Evolutionary conservation across 2,329 filamentous ascomycete species (phyloP), one percentile per base, ranked within the genome.

Genomic region (Reticulascus tulasneorum): DNA sequence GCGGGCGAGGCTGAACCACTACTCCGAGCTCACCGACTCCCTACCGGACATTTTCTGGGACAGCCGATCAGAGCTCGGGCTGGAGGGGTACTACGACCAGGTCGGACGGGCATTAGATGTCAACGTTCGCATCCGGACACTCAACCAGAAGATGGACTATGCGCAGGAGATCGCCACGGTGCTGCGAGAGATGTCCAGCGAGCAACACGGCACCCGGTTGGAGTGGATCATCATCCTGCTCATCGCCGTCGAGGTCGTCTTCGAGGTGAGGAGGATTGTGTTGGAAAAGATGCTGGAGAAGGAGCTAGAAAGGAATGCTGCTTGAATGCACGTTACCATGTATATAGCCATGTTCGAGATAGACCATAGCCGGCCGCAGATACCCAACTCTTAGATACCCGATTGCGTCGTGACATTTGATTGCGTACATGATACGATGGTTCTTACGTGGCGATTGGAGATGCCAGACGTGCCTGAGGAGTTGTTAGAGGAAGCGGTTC

Each of bases 71-170:
- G 90, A 96, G 59, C 77, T 96, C 3, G 86, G 89, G 1, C 73
- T 98, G 3, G 93, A 96, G 59, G 85, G 84, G 20, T 97, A 96
- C 64, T 98, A 97, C 60, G 90, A 95, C 49, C 86, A 93, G 59
- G 88, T 96, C 25, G 90, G 91, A 25, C 79, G 83, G 36, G 88
- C 89, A 1, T 73, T 98, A 23, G 93, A 97, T 60, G 90, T 97
- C 17, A 86, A 86, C 22, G 86, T 93, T 18, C 77, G 93, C 33
- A 97, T 97, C 64, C 86, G 86, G 52, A 82, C 87, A 13, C 65
- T 97, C 49, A 98, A 98, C 59, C 87, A 94, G 65, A 94, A 94
- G 67, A 94, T 98, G 78, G 91, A 95, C 54, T 97, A 98, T 58
- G 93, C 91, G 1, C 86, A 93, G 54, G 91, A 97, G 60, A 96